Evolutionary conservation across 208 protist genomes (phyloP).

Genomic region (Phytomonas sp.): DNA sequence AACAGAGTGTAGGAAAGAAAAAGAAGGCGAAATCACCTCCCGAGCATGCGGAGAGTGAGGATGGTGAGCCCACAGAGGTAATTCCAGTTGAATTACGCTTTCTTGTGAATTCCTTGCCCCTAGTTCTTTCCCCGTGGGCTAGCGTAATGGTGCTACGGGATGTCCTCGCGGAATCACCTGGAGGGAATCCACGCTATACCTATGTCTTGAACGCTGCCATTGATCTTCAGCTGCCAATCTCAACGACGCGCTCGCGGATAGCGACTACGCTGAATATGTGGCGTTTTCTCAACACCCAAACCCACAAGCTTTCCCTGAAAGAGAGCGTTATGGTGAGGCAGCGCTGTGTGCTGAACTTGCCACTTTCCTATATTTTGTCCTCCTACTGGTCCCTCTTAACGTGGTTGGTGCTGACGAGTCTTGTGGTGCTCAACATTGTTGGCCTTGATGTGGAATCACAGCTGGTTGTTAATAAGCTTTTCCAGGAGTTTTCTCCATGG

Average conservation of each 20-base stretch:
- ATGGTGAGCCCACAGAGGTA: conserved; percentile 35
- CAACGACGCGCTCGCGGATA: conserved; percentile 79
- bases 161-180: conserved; percentile 77
- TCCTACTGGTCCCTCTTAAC: conserved; percentile 86
- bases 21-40: background rate
- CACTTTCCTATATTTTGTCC: conserved; percentile 78
- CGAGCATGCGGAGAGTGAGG: conserved; percentile 12
- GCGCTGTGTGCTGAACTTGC: conserved; percentile 74
- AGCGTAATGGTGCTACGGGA: conserved; percentile 83
- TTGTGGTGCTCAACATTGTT: conserved; percentile 65
- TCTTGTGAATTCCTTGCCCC: conserved; percentile 77
- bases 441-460: conserved; percentile 81
- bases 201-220: conserved; percentile 87
- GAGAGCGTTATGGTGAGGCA: conserved; percentile 72
- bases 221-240: conserved; percentile 83
- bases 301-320: conserved; percentile 67
- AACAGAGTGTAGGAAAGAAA: background rate
- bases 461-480: conserved; percentile 73
- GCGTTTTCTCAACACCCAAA: conserved; percentile 77
- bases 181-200: conserved; percentile 79
- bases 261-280: conserved; percentile 86
- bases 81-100: conserved; percentile 81
- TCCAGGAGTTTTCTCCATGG: conserved; percentile 65
- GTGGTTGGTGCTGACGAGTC: conserved; percentile 42
- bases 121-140: conserved; percentile 77